Evolutionary conservation across 2,329 filamentous ascomycete species (phyloP).

Genomic region (Phoma sp.): DNA sequence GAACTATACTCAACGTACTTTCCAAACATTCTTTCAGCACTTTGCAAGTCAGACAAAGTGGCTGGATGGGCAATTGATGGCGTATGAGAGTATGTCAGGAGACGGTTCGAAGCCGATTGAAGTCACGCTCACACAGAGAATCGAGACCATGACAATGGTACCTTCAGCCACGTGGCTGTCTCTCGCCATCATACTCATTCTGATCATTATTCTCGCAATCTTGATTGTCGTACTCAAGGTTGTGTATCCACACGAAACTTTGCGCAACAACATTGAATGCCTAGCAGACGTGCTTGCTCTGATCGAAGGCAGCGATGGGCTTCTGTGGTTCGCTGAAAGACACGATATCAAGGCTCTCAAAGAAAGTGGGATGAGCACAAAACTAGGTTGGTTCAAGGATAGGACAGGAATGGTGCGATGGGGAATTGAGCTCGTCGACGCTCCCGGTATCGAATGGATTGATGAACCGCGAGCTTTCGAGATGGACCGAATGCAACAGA

Average conservation of each 20-base stretch:
- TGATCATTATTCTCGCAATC: conserved; percentile 10
- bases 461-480: background rate
- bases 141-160: conserved; percentile 15
- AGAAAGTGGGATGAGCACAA: conserved; percentile 7
- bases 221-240: conserved; percentile 11
- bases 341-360: background rate
- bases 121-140: conserved; percentile 1
- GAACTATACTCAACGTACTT: conserved; percentile 22
- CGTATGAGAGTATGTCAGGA: conserved; percentile 21
- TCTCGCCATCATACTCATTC: conserved; percentile 10
- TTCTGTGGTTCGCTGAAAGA: conserved; percentile 7
- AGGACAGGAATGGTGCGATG: conserved; percentile 14
- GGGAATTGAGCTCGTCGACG: conserved; percentile 22
- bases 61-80: conserved; percentile 1
- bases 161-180: conserved; percentile 17
- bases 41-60: background rate
- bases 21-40: conserved; percentile 37
- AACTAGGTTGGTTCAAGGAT: conserved; percentile 24
- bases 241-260: conserved; percentile 1
- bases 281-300: conserved; percentile 18
- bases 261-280: conserved; percentile 10
- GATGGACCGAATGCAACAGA: background rate
- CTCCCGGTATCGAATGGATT: background rate
- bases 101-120: background rate
- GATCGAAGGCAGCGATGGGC: conserved; percentile 13